Evolutionary conservation across 305 asterid genomes (phyloP), one percentile per base, ranked within the genome.

Genomic region (Fraxinus paxiana): DNA sequence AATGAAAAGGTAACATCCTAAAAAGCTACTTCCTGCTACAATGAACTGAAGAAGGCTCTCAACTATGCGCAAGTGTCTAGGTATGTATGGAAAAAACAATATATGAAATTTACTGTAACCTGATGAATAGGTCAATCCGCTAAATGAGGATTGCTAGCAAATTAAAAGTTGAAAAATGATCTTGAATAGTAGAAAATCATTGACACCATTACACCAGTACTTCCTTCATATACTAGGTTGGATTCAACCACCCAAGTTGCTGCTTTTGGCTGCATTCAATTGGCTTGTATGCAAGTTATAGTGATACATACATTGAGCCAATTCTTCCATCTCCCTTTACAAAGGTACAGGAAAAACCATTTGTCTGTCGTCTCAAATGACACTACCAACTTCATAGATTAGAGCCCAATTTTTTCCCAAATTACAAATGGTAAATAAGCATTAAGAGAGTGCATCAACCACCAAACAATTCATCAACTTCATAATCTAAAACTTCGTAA

Each of bases 391-490:
- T 61, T 73, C 70, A 59, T 1, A 46, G 38, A 28, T 59, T 56
- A 35, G 4, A 67, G 38, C 56, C 26, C 59, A 78, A 75, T 28
- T 43, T 48, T 26, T 48, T 26, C 37, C 65, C 24, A n/a, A 54
- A n/a, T 54, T 54, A 17, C 26, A 54, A 17, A 54, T 54, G 22
- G 6, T 54, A 54, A 17, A 2, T n/a, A 54, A 54, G 20, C 26
- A 54, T 54, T 54, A 54, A 17, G 20, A 56, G 41, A 43, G 71
- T 37, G 30, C 22, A 61, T 78, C 82, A 75, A 79, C 46, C 65
- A 18, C 43, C 80, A 30, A 17, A 13, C 22, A 33, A 70, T 48
- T 46, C 56, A 37, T 67, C 22, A 75, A 18, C 18, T 51, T 74
- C 31, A 54, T 35, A 76, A 75, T 46, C 77, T 18, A 73, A 73